These are phyloP conservation scores for Physcomitrellopsis africana DNA, from an alignment of 225 moss, liverwort and hornwort species.

Conservation along the genomic window DNA sequence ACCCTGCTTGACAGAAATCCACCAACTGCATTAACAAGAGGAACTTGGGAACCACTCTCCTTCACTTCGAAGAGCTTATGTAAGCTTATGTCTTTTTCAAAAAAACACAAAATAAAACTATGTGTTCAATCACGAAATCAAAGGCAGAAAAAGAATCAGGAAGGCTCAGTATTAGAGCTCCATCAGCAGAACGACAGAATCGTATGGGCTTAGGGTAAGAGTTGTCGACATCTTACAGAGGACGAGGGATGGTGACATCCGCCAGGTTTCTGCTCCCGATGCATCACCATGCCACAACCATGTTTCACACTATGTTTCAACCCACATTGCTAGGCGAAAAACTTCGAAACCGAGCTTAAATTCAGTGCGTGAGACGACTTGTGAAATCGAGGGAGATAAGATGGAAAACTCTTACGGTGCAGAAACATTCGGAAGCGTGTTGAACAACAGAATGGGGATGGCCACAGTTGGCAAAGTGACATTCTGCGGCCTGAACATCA, in stretches of 20 bases:
- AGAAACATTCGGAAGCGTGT: not conserved
- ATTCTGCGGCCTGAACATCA: constrained; percentile 38
- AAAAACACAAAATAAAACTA: no score
- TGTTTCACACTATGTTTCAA: not conserved
- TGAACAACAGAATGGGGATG: constrained; percentile 41
- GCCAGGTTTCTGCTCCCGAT: constrained; percentile 23
- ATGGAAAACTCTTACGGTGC: constrained; percentile 26
- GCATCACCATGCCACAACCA: not conserved
- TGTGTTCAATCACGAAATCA: no score
- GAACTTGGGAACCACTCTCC: not conserved
- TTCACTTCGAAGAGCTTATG: not conserved
- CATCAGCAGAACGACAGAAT: no score
- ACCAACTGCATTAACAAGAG: not conserved
- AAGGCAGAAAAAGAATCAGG: no score
- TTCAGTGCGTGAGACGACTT: no score
- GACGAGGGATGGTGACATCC: not conserved
- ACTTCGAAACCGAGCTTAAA: no score
- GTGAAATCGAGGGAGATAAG: no score
- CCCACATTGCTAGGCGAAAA: not conserved
- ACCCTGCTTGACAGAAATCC: not conserved
- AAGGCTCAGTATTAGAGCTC: no score
- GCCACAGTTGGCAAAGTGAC: constrained; percentile 26
- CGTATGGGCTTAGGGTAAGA: no score
- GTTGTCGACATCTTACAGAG: constrained; percentile 24
- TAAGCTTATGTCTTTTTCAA: not conserved